A percentile compares a stretch with the other conserved stretches of the same genome.
phyloP scores from a whole-genome alignment of 768 basidiomycete species.

The Leccinum obscurum region DNA sequence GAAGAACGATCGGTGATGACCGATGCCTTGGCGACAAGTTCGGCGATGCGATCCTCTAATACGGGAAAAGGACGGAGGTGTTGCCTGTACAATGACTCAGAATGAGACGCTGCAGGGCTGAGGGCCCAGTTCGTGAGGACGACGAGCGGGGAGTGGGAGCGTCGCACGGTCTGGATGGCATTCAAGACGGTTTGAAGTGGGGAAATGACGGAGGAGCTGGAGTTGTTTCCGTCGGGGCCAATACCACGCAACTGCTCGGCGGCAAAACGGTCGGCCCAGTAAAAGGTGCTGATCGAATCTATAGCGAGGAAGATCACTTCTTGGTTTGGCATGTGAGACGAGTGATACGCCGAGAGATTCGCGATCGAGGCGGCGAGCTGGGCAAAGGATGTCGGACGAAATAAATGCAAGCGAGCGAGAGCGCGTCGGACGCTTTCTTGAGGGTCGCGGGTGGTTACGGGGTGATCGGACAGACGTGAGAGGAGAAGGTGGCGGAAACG shows the following conservation, averaged over 20 bases:
- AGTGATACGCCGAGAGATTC: constrained; percentile 56
- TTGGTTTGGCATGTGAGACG: constrained; percentile 43
- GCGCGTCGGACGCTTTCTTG: constrained; percentile 37
- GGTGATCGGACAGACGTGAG: constrained; percentile 40
- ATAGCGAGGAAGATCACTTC: constrained; percentile 69
- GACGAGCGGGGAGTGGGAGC: constrained; percentile 49
- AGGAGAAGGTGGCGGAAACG: constrained; percentile 56
- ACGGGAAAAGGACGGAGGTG: constrained; percentile 51
- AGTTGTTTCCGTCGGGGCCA: constrained; percentile 8
- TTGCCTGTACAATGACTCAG: constrained; percentile 44
- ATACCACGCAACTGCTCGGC: constrained; percentile 50
- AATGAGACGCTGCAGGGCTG: constrained; percentile 22
- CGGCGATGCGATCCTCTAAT: constrained; percentile 13
- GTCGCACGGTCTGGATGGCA: constrained; percentile 49
- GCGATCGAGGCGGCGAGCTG: constrained; percentile 71
- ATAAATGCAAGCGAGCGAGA: constrained; percentile 63
- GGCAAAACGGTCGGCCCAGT: constrained; percentile 74
- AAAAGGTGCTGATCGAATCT: constrained; percentile 75
- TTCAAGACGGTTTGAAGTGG: constrained; percentile 48
- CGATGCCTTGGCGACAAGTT: constrained; percentile 16
- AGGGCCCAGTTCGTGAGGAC: constrained; percentile 68
- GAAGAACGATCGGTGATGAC: constrained; percentile 13
- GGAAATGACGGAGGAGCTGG: constrained; percentile 15
- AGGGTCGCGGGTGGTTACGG: constrained; percentile 16
- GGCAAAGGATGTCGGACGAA: constrained; percentile 62